Evolutionary conservation across 306 rosid genomes (phyloP).

Genomic region (Fragaria ananassa): DNA sequence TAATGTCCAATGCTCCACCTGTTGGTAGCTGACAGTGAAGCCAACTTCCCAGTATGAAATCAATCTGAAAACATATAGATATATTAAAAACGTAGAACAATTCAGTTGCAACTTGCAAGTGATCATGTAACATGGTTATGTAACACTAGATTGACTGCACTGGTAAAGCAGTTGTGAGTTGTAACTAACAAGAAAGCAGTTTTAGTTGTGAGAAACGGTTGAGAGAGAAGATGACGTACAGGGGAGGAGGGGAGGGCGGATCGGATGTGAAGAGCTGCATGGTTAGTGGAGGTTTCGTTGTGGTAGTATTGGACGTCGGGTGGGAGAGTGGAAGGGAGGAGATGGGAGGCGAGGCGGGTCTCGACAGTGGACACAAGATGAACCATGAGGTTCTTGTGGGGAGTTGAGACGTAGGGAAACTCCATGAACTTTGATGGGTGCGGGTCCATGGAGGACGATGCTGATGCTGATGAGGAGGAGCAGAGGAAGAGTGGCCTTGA

Average conservation of each 20-base stretch:
- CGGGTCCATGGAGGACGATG: conserved; percentile 43
- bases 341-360: conserved; percentile 51
- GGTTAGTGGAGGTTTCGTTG: conserved; percentile 36
- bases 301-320: conserved; percentile 52
- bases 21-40: conserved; percentile 63
- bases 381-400: conserved; percentile 62
- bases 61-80: conserved; percentile 43
- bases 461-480: conserved; percentile 7
- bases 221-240: neutral
- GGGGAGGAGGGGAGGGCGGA: conserved; percentile 46
- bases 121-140: neutral
- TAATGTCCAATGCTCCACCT: conserved; percentile 74
- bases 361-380: conserved; percentile 58
- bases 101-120: neutral
- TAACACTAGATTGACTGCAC: no score
- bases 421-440: conserved; percentile 45
- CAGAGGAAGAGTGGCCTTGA: conserved; percentile 20
- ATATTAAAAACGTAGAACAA: neutral
- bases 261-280: conserved; percentile 60
- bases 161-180: neutral
- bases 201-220: neutral
- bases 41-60: conserved; percentile 84
- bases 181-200: neutral
- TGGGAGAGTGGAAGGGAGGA: conserved; percentile 71
- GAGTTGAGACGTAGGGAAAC: conserved; percentile 59